Evolutionary conservation across 352 stramenopile genomes (phyloP), one percentile per base, ranked within the genome.

Genomic region (Plasmopara viticola): DNA sequence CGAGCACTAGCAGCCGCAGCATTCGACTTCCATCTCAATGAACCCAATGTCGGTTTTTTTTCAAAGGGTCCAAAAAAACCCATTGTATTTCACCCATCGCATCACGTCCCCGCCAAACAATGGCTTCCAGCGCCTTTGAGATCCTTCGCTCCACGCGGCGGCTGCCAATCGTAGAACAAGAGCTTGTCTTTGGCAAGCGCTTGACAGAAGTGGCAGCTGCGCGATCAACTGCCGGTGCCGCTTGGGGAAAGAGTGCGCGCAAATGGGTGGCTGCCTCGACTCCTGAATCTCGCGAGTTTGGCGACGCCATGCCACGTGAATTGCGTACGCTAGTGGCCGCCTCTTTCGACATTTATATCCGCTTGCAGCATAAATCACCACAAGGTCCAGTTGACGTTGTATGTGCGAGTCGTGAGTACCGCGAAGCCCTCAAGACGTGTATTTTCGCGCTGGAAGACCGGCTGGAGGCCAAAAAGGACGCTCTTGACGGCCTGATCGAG

Each of bases 361-460:
- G 68, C 6, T 48, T 71, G 5, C 60, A 68, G 12, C 48, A 67
- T 13, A 63, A 48, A 8, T 13, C 48, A 13, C 44, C 54, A 0
- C 33, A 71, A 12, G 47, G 51, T 7, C 44, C 71, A 7, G 45
- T 71, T 7, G 31, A 34, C 9, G 29, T 62, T 15, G 38, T 51
- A 2, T 64, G 62, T 37, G 74, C 75, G 33, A 87, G 78, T 56
- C 74, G 75, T 48, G 68, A 89, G 57, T 87, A 89, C 66, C 74
- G 78, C 28, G 74, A 87, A 35, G 78, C 75, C 18, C 61, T 89
- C 17, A 76, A 78, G 55, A 84, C 69, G 51, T 74, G 70, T 49
- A 80, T 89, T 33, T 85, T 86, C 44, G 65, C 72, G 42, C 45
- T 86, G 14, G 75, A 89, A 52, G 75, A 89, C 51, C 65, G 64